Conservation (phyloP, 2,329 filamentous ascomycete genomes). For the Fusarium pseudonygamai region DNA sequence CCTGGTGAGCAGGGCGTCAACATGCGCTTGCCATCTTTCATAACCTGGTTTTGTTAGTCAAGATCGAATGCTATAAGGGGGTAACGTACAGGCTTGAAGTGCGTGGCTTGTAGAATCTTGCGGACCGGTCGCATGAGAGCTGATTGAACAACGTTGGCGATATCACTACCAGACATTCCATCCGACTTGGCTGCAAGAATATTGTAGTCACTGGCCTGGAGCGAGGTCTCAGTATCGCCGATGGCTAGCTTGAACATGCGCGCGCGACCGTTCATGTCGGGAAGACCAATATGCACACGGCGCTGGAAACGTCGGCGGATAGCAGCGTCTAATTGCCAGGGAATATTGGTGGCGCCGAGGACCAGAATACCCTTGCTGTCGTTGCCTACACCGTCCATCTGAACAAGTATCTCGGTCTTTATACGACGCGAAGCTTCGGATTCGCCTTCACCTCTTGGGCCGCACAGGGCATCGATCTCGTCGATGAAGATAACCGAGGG, state of each 20-base stretch:
- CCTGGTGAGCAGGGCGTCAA: conserved; percentile 94
- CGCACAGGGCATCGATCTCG: conserved; percentile 96
- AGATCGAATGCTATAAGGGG: fast-evolving
- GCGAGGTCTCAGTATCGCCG: conserved; percentile 89
- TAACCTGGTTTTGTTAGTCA: conserved; percentile 63
- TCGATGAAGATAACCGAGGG: conserved; percentile 99
- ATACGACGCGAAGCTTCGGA: conserved; percentile 97
- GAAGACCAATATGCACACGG: conserved; percentile 93
- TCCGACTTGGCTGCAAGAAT: conserved; percentile 84
- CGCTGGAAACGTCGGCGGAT: conserved; percentile 96
- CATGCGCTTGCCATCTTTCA: conserved; percentile 72
- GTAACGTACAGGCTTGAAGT: conserved; percentile 85
- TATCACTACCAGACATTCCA: conserved; percentile 96
- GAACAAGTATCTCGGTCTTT: conserved; percentile 97
- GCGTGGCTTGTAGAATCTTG: conserved; percentile 96
- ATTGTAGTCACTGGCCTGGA: conserved; percentile 81
- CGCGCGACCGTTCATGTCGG: conserved; percentile 85
- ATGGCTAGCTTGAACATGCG: conserved; percentile 96
- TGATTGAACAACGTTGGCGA: conserved; percentile 93
- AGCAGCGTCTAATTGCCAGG: conserved; percentile 96
- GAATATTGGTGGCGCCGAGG: conserved; percentile 96
- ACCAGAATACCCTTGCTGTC: conserved; percentile 95
- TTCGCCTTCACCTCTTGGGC: conserved; percentile 91
- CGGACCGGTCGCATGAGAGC: conserved; percentile 97
- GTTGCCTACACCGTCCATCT: conserved; percentile 99